Conservation (phyloP, 1,284 basidiomycete species). For the Leccinum solheimii region DNA sequence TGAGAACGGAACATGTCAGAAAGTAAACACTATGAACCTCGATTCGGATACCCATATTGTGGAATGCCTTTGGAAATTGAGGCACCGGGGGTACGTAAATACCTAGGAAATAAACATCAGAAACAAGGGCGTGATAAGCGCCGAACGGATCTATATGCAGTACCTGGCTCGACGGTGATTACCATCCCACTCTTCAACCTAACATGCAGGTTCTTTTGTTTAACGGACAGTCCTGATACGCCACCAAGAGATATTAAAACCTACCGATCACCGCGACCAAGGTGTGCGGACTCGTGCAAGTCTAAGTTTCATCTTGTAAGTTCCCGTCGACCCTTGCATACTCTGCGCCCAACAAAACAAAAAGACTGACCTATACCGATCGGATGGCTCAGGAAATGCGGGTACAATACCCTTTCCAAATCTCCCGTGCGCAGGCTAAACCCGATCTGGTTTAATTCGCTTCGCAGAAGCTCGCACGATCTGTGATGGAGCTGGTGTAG, state of each 20-base stretch:
- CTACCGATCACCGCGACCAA: slow-evolving; percentile 46
- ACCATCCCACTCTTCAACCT: slow-evolving; percentile 81
- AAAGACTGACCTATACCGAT: slow-evolving; percentile 70
- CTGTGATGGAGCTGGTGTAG: slow-evolving; percentile 80
- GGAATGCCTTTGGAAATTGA: slow-evolving; percentile 82
- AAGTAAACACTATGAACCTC: slow-evolving; percentile 52
- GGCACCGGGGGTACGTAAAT: slow-evolving; percentile 82
- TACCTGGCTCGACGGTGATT: slow-evolving; percentile 82
- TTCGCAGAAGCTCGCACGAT: slow-evolving; percentile 69
- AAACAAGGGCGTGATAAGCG: slow-evolving; percentile 1
- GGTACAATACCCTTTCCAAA: slow-evolving; percentile 78
- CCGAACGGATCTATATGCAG: slow-evolving; percentile 16
- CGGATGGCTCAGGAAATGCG: slow-evolving; percentile 85
- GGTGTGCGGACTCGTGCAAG: slow-evolving; percentile 71
- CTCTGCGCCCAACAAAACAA: not conserved
- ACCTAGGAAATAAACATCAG: slow-evolving; percentile 39
- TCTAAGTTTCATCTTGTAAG: slow-evolving; percentile 46
- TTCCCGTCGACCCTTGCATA: slow-evolving; percentile 14
- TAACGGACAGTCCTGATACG: slow-evolving; percentile 3
- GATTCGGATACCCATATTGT: slow-evolving; percentile 87
- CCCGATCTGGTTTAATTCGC: slow-evolving; percentile 82
- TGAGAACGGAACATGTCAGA: slow-evolving; percentile 11
- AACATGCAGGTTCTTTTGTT: slow-evolving; percentile 14
- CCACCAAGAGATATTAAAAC: slow-evolving; percentile 20
- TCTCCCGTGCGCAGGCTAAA: slow-evolving; percentile 68